Conservation (phyloP, 2,329 filamentous ascomycete species). For the Dryadomyces sulphureus region DNA sequence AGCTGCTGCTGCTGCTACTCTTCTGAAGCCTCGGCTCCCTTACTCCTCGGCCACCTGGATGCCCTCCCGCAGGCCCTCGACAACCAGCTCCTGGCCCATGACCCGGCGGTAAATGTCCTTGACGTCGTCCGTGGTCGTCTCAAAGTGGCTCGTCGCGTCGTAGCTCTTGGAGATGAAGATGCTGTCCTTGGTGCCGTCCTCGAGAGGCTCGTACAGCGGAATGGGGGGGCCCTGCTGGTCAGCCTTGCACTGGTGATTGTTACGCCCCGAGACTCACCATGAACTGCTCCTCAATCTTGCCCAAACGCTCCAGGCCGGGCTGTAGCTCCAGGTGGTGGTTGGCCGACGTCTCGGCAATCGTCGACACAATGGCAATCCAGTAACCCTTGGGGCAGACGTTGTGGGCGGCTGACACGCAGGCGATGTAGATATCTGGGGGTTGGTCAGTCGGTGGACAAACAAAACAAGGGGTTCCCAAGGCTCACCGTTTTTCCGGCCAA, state of each 20-base stretch:
- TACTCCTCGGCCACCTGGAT: slow-evolving; percentile 59
- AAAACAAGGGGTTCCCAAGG: not conserved
- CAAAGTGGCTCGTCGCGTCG: slow-evolving; percentile 94
- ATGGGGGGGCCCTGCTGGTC: slow-evolving; percentile 64
- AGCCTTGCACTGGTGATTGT: slow-evolving; percentile 1
- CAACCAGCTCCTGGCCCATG: slow-evolving; percentile 70
- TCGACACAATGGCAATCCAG: slow-evolving; percentile 97
- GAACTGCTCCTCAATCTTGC: slow-evolving; percentile 92
- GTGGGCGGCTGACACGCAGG: slow-evolving; percentile 87
- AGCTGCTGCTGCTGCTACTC: not conserved
- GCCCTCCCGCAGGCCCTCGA: slow-evolving; percentile 74
- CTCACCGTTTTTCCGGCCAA: slow-evolving; percentile 88
- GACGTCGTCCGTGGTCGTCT: slow-evolving; percentile 83
- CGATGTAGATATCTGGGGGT: slow-evolving; percentile 92
- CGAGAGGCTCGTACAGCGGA: slow-evolving; percentile 82
- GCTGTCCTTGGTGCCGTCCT: slow-evolving; percentile 70
- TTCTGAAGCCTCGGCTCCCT: not conserved
- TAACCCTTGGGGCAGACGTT: slow-evolving; percentile 98
- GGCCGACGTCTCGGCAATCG: slow-evolving; percentile 77
- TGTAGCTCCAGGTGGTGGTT: slow-evolving; percentile 96
- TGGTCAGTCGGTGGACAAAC: not conserved
- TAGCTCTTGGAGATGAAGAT: slow-evolving; percentile 99
- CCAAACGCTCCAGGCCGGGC: slow-evolving; percentile 81
- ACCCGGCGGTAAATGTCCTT: slow-evolving; percentile 81
- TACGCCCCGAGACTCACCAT: slow-evolving; percentile 40